Evolutionary conservation across 306 rosid genomes (phyloP).

Genomic region (Begonia loranthoides): DNA sequence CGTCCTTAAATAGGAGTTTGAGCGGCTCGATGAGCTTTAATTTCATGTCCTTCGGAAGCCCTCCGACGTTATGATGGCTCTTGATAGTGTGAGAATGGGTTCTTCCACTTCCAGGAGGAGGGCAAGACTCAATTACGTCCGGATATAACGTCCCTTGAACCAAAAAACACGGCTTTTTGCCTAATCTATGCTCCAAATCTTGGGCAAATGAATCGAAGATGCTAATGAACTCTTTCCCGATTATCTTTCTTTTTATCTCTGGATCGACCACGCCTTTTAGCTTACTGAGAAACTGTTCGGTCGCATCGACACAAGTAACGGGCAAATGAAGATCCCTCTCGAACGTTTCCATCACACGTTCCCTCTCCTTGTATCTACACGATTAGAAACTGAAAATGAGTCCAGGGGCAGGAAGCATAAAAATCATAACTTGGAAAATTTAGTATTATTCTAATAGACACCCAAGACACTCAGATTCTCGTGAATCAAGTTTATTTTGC

Average conservation of each 20-base stretch:
- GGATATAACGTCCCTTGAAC: slow-evolving; percentile 94
- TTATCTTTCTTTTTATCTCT: slow-evolving; percentile 78
- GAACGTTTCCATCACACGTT: slow-evolving; percentile 87
- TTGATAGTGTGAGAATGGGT: slow-evolving; percentile 94
- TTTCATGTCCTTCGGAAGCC: slow-evolving; percentile 97
- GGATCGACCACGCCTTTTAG: slow-evolving; percentile 87
- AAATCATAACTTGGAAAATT: too few relatives aligned
- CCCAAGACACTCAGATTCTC: too few relatives aligned
- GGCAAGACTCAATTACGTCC: slow-evolving; percentile 92
- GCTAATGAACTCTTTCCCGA: slow-evolving; percentile 75
- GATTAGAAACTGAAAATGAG: slow-evolving; percentile 2
- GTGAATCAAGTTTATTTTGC: too few relatives aligned
- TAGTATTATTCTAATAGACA: too few relatives aligned
- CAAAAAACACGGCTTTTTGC: slow-evolving; percentile 51
- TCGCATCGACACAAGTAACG: slow-evolving; percentile 69
- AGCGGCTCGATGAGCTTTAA: slow-evolving; percentile 90
- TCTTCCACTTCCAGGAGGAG: slow-evolving; percentile 91
- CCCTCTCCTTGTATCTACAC: slow-evolving; percentile 72
- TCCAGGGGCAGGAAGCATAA: too few relatives aligned
- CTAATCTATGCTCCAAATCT: slow-evolving; percentile 47
- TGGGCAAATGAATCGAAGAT: slow-evolving; percentile 74
- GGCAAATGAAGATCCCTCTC: slow-evolving; percentile 83
- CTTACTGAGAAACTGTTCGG: slow-evolving; percentile 48
- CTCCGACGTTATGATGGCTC: slow-evolving; percentile 98
- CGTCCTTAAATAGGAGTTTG: slow-evolving; percentile 84